Percentiles rank a stretch among this genome's conserved stretches.
These are phyloP conservation scores for Boletales sp. DNA, from an alignment of 768 basidiomycete species.

Conservation along the genomic window DNA sequence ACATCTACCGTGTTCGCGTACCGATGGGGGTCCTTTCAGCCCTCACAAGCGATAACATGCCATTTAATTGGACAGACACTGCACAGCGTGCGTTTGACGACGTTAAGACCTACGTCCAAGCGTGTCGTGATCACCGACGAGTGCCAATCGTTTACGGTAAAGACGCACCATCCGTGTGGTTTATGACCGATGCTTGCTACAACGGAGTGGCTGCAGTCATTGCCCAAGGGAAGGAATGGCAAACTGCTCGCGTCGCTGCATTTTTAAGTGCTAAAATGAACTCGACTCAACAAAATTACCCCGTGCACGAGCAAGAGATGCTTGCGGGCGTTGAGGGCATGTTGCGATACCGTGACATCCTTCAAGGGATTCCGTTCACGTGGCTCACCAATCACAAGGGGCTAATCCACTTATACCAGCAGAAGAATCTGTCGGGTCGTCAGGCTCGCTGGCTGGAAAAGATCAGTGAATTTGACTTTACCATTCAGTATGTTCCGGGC, in stretches of 20 bases:
- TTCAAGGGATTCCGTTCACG: conserved; percentile 28
- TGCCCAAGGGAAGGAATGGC: background rate
- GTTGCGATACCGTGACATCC: conserved; percentile 24
- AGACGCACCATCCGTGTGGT: too few species aligned
- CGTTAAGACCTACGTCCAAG: background rate
- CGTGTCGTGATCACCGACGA: background rate
- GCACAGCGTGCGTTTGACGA: background rate
- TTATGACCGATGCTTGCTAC: background rate
- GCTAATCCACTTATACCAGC: conserved; percentile 27
- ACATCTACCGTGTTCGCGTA: background rate
- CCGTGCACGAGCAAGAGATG: conserved; percentile 39
- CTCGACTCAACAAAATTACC: conserved; percentile 37
- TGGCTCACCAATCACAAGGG: conserved; percentile 29
- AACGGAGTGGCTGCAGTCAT: background rate
- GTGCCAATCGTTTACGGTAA: too few species aligned
- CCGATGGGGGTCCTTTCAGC: background rate
- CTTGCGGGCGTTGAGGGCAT: conserved; percentile 35
- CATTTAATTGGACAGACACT: background rate
- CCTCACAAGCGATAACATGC: background rate
- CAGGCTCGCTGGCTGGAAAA: conserved; percentile 39
- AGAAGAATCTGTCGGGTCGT: conserved; percentile 30
- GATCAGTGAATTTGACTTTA: conserved; percentile 27
- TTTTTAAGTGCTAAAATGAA: conserved; percentile 28
- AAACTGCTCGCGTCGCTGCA: background rate
- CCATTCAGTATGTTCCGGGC: conserved; percentile 27